Percentiles rank a stretch among this genome's conserved stretches.
Evolutionary conservation across 2,329 filamentous ascomycete genomes (phyloP).

Genomic region (Magnaporthiopsis poae): DNA sequence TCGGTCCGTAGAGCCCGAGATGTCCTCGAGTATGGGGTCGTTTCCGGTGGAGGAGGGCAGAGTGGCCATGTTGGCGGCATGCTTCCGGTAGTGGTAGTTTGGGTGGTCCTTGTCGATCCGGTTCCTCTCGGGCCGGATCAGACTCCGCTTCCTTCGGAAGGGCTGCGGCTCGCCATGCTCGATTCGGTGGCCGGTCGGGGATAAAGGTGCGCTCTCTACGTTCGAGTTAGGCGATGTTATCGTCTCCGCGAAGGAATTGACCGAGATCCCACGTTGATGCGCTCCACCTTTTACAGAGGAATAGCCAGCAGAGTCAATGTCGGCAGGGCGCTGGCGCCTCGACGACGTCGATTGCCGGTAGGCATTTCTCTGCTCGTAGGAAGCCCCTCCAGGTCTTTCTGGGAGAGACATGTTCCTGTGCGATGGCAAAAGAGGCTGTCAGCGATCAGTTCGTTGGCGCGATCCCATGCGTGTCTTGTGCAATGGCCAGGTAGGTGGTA

Average conservation of each 20-base stretch:
- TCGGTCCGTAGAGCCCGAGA: slow-evolving; percentile 53
- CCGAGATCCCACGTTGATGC: slow-evolving; percentile 48
- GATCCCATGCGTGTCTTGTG: not conserved
- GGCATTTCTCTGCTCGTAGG: slow-evolving; percentile 51
- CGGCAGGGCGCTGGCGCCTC: slow-evolving; percentile 54
- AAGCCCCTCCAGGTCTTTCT: slow-evolving; percentile 54
- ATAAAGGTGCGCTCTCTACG: slow-evolving; percentile 46
- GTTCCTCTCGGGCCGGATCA: slow-evolving; percentile 81
- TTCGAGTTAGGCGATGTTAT: slow-evolving; percentile 43
- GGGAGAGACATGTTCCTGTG: slow-evolving; percentile 50
- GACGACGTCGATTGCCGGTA: slow-evolving; percentile 59
- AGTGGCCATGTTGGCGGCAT: slow-evolving; percentile 85
- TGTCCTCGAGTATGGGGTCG: slow-evolving; percentile 73
- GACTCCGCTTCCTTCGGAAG: slow-evolving; percentile 65
- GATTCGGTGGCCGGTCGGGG: slow-evolving; percentile 31
- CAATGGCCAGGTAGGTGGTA: not conserved
- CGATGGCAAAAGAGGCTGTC: not conserved
- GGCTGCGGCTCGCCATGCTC: slow-evolving; percentile 19
- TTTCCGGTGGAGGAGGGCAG: slow-evolving; percentile 86
- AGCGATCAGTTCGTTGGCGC: not conserved
- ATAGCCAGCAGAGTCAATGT: slow-evolving; percentile 58
- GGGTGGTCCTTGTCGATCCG: slow-evolving; percentile 79
- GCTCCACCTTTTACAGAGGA: slow-evolving; percentile 29
- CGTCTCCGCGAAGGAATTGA: slow-evolving; percentile 49
- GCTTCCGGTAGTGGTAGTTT: slow-evolving; percentile 90